Conservation (phyloP, 306 rosid genomes). For the Glycyrrhiza uralensis region DNA sequence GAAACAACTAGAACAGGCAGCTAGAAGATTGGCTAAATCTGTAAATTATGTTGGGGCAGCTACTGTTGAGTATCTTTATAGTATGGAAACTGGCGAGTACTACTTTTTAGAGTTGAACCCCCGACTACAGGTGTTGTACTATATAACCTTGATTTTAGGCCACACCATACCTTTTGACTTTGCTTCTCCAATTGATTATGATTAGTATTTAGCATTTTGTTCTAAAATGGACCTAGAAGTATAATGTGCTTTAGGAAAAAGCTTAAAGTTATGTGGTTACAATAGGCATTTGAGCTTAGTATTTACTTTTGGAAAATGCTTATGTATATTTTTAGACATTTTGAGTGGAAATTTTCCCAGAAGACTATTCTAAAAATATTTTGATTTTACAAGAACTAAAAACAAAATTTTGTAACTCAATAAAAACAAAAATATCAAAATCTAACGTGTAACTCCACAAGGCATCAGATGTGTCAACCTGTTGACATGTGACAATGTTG, state of each 20-base stretch:
- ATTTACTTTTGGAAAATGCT: too few relatives aligned
- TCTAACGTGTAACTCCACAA: too few relatives aligned
- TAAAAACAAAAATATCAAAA: too few relatives aligned
- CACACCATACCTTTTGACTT: slow-evolving; percentile 12
- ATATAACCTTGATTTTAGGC: too few relatives aligned
- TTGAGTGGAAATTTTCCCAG: neutral
- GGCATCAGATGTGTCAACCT: too few relatives aligned
- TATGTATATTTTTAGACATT: slow-evolving; percentile 20
- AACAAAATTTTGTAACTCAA: too few relatives aligned
- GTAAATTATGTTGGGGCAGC: slow-evolving; percentile 99
- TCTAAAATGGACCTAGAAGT: slow-evolving; percentile 7
- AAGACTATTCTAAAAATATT: too few relatives aligned
- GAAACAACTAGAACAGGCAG: slow-evolving; percentile 91
- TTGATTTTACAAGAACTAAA: too few relatives aligned
- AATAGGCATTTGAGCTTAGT: slow-evolving; percentile 15
- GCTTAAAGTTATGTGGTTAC: slow-evolving; percentile 3
- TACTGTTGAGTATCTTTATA: slow-evolving; percentile 88
- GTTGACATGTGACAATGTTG: too few relatives aligned
- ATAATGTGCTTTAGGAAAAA: slow-evolving; percentile 1
- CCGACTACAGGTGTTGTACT: slow-evolving; percentile 78
- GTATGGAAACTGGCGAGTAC: slow-evolving; percentile 98
- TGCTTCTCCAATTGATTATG: slow-evolving; percentile 15
- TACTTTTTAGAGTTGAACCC: slow-evolving; percentile 98
- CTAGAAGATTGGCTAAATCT: slow-evolving; percentile 90
- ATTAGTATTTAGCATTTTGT: slow-evolving; percentile 5